A percentile compares a stretch with the other conserved stretches of the same genome.
These are phyloP conservation scores for Penicillium sp. DNA, from an alignment of 2,329 filamentous ascomycete genomes.

Conservation along the genomic window DNA sequence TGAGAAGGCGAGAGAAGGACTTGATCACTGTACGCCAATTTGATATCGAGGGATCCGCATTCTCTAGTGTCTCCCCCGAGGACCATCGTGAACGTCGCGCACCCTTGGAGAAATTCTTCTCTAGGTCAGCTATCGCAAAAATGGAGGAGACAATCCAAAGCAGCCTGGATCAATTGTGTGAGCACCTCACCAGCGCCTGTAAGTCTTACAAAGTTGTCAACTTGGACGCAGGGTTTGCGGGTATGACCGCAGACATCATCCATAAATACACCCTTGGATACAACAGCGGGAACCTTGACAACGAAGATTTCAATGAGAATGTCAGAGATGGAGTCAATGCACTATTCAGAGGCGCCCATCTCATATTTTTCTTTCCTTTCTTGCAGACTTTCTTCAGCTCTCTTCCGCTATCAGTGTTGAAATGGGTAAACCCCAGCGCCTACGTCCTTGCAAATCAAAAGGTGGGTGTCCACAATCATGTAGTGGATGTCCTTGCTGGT, in stretches of 20 bases:
- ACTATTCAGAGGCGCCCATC: conserved; percentile 4
- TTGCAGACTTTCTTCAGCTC: not conserved
- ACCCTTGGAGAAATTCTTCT: conserved; percentile 24
- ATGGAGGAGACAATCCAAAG: conserved; percentile 14
- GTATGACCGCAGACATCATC: conserved; percentile 38
- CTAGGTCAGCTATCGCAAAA: conserved; percentile 17
- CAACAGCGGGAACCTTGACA: conserved; percentile 32
- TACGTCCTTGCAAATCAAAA: not conserved
- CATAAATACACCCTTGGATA: conserved; percentile 37
- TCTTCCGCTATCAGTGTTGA: not conserved
- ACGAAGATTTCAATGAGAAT: conserved; percentile 23
- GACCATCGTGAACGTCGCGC: conserved; percentile 22
- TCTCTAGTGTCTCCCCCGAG: conserved; percentile 19
- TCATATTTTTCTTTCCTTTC: not conserved
- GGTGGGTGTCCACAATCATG: not conserved
- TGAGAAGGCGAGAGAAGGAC: conserved; percentile 29
- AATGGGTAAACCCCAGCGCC: not conserved
- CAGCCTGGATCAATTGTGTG: conserved; percentile 14
- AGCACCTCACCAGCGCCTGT: conserved; percentile 9
- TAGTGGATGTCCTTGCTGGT: not conserved
- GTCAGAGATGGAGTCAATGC: conserved; percentile 22
- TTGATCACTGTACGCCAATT: conserved; percentile 14
- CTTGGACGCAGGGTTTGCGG: conserved; percentile 24
- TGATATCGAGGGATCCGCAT: conserved; percentile 11
- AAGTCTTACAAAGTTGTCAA: conserved; percentile 15